Evolutionary conservation across 2,329 filamentous ascomycete genomes (phyloP).

Genomic region (Fusarium zealandicum): DNA sequence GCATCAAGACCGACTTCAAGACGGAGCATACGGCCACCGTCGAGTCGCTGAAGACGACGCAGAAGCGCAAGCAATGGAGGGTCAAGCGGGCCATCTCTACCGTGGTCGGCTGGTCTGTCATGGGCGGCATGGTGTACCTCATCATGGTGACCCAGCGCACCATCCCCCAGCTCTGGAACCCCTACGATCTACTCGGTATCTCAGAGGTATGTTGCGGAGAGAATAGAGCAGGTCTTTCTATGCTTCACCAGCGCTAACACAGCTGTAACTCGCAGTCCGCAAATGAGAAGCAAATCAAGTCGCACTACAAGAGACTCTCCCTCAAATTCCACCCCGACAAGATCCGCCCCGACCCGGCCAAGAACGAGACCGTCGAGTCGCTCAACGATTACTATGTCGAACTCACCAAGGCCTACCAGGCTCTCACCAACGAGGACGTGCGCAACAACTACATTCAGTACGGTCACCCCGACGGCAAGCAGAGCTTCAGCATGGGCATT

Average conservation of each 20-base stretch:
- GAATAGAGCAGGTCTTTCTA: neutral
- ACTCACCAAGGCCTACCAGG: conserved; percentile 97
- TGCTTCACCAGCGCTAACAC: conserved; percentile 15
- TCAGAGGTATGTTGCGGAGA: conserved; percentile 68
- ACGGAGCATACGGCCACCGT: conserved; percentile 86
- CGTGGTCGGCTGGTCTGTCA: conserved; percentile 78
- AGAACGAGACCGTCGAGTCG: conserved; percentile 86
- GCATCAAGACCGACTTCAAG: conserved; percentile 82
- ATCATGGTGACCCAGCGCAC: conserved; percentile 80
- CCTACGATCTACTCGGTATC: conserved; percentile 91
- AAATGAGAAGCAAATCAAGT: conserved; percentile 90
- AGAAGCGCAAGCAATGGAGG: conserved; percentile 88
- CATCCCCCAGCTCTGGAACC: conserved; percentile 86
- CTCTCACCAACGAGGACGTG: conserved; percentile 94
- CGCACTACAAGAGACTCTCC: conserved; percentile 85
- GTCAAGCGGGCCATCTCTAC: conserved; percentile 84
- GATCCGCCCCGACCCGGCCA: conserved; percentile 78
- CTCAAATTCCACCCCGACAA: conserved; percentile 94
- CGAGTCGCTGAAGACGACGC: conserved; percentile 79
- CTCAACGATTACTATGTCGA: conserved; percentile 93
- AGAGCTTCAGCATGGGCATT: conserved; percentile 97
- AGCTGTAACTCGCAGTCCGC: conserved; percentile 63
- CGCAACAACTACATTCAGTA: conserved; percentile 97
- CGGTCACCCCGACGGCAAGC: conserved; percentile 96
- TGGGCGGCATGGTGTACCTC: conserved; percentile 91